These are phyloP conservation scores for Talaromyces thailandensis DNA, from an alignment of 495 filamentous ascomycete species.

Conservation along the genomic window DNA sequence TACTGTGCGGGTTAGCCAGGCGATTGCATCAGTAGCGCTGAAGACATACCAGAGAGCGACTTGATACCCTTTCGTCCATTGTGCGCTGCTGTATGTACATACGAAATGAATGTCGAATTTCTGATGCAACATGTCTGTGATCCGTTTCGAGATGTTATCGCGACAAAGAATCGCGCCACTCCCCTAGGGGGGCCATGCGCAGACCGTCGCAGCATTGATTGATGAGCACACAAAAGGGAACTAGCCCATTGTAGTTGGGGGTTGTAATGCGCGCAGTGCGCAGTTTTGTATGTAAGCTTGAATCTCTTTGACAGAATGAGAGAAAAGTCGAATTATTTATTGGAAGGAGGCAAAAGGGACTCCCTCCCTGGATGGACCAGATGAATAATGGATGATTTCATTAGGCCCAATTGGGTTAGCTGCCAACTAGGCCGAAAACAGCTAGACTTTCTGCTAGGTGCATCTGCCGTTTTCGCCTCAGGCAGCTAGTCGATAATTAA, in stretches of 20 bases:
- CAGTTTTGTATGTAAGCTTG: not conserved
- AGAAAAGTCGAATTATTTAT: not conserved
- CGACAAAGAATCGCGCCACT: constrained; percentile 19
- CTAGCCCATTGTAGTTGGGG: not conserved
- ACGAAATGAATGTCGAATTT: not conserved
- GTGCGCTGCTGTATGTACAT: not conserved
- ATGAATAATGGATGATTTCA: constrained; percentile 1
- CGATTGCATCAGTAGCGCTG: constrained; percentile 1
- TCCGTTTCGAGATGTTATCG: not conserved
- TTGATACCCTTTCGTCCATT: not conserved
- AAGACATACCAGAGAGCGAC: constrained; percentile 30
- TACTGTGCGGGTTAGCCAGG: constrained; percentile 26
- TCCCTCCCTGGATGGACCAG: not conserved
- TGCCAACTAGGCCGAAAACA: not conserved
- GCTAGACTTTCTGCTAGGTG: not conserved
- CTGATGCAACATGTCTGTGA: not conserved
- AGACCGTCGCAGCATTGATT: constrained; percentile 5
- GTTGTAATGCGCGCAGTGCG: not conserved
- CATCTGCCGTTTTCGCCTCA: not conserved
- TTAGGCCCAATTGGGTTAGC: not conserved
- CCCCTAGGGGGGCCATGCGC: constrained; percentile 25
- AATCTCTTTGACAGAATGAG: not conserved
- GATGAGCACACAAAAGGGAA: not conserved
- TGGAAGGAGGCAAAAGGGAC: not conserved
- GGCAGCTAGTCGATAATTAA: not conserved